Evolutionary conservation across 106 monocot genomes (phyloP), one percentile per base, ranked within the genome.

Genomic region (Platanthera zijinensis): DNA sequence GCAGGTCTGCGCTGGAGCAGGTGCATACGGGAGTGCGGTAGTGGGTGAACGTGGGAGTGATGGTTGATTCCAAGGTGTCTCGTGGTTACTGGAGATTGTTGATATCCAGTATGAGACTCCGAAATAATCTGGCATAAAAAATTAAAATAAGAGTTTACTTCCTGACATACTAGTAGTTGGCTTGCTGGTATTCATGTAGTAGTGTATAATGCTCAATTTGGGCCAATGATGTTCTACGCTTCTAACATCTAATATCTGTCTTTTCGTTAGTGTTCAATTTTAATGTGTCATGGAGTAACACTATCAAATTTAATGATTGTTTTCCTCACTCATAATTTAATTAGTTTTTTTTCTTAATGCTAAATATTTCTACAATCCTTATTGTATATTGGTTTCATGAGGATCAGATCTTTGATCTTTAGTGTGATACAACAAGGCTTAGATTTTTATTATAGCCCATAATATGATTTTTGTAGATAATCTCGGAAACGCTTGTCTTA

Each of bases 401-500:
- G 15, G 59, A 17, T 59, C 18, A 5, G 6, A 13, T 59, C 7
- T 59, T 59, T 59, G 18, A 12, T 57, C 18, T 57, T 5, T 57
- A n/a, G 6, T 57, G n/a, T n/a, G 57, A 57, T 61, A 21, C 21
- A 61, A 6, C 59, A 61, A 61, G 59, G 19, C 21, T n/a, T 61
- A 61, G 59, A n/a, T 61, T 61, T 21, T 61, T 18, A 21, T 61
- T 61, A 1, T 61, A 66, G 32, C 66, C 18, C 30, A 66, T 32
- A 30, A 45, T 19, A 64, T 66, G 10, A 51, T 74, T 62, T 84
- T 8, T 48, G 9, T 87, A 96, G 96, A 96, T 50, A 93, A 91
- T 82, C 83, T 96, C 48, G 96, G 93, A 84, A 96, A 96, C 89
- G 96, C 96, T 76, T 96, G 71, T 71, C 93, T 96, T 5, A 96